A percentile compares a stretch with the other conserved stretches of the same genome.
phyloP scores from a whole-genome alignment of 108 stramenopile species.

The Skeletonema potamos region DNA sequence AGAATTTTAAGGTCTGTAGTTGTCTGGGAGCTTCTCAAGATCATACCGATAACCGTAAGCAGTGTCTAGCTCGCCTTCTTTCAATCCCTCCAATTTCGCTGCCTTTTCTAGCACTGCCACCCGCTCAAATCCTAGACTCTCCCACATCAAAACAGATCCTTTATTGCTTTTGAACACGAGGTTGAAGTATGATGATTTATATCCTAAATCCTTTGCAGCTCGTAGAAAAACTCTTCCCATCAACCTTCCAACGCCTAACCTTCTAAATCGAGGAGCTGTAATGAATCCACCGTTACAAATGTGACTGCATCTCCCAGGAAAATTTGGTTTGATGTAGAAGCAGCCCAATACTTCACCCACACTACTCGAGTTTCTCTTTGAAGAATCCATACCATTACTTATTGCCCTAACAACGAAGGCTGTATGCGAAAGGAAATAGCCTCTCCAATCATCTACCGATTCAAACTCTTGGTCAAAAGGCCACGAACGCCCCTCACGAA shows the following conservation, averaged over 20 bases:
- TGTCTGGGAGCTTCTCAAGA: conserved; percentile 47
- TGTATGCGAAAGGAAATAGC: conserved; percentile 55
- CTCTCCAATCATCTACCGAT: conserved; percentile 41
- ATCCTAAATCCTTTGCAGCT: conserved; percentile 54
- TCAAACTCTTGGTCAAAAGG: conserved; percentile 55
- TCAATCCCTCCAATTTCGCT: conserved; percentile 55
- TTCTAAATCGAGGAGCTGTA: conserved; percentile 46
- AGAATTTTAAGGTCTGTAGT: conserved; percentile 21
- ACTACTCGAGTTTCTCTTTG: conserved; percentile 21
- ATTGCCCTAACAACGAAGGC: conserved; percentile 57
- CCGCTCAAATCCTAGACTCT: conserved; percentile 58
- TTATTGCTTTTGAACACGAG: conserved; percentile 60
- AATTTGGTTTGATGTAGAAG: conserved; percentile 69
- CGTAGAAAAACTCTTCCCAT: conserved; percentile 58
- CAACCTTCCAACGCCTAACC: conserved; percentile 46
- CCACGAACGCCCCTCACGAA: conserved; percentile 58
- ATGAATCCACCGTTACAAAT: conserved; percentile 67
- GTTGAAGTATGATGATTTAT: conserved; percentile 61
- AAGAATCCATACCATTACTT: conserved; percentile 42
- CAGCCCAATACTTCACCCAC: conserved; percentile 48
- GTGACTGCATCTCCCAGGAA: conserved; percentile 61
- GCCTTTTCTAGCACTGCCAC: conserved; percentile 56
- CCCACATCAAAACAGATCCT: conserved; percentile 51
- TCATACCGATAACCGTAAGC: conserved; percentile 62
- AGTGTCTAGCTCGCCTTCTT: conserved; percentile 50